Evolutionary conservation across 1,284 basidiomycete genomes (phyloP).

Genomic region (Tilletia indica): DNA sequence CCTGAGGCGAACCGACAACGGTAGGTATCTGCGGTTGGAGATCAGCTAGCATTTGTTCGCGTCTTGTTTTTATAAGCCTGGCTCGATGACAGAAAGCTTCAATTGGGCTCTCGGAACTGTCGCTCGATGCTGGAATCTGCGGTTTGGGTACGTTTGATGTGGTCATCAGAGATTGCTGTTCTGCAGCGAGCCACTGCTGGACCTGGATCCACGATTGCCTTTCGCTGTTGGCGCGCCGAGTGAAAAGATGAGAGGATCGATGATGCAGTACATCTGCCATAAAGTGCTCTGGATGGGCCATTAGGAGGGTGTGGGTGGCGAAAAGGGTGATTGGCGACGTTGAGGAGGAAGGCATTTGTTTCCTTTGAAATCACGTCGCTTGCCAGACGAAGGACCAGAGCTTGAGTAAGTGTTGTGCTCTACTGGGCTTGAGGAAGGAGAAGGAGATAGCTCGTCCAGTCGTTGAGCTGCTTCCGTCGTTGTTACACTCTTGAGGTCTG

Average conservation of each 20-base stretch:
- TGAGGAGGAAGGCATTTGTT: conserved; percentile 18
- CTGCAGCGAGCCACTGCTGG: conserved; percentile 61
- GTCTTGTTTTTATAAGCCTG: conserved; percentile 60
- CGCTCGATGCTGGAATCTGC: conserved; percentile 15
- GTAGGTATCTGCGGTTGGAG: conserved; percentile 50
- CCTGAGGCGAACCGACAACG: conserved; percentile 27
- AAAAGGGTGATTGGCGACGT: conserved; percentile 57
- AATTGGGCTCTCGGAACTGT: neutral
- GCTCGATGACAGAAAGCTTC: conserved; percentile 65
- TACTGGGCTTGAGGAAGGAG: conserved; percentile 16
- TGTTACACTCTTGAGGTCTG: neutral
- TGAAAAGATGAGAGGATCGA: conserved; percentile 65
- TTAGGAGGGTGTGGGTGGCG: conserved; percentile 73
- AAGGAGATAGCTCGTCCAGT: conserved; percentile 26
- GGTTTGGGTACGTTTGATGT: conserved; percentile 23
- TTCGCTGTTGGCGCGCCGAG: conserved; percentile 69
- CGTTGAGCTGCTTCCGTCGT: conserved; percentile 29
- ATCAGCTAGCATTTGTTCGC: neutral
- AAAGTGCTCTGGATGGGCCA: conserved; percentile 68
- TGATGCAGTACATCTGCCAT: conserved; percentile 65
- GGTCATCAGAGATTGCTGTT: conserved; percentile 20
- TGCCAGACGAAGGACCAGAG: neutral
- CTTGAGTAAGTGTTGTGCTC: conserved; percentile 29
- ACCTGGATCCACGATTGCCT: conserved; percentile 65
- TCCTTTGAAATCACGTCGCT: no score